A percentile compares a stretch with the other conserved stretches of the same genome.
Conservation (phyloP, 495 filamentous ascomycete species). For the Talaromyces proteolyticus region DNA sequence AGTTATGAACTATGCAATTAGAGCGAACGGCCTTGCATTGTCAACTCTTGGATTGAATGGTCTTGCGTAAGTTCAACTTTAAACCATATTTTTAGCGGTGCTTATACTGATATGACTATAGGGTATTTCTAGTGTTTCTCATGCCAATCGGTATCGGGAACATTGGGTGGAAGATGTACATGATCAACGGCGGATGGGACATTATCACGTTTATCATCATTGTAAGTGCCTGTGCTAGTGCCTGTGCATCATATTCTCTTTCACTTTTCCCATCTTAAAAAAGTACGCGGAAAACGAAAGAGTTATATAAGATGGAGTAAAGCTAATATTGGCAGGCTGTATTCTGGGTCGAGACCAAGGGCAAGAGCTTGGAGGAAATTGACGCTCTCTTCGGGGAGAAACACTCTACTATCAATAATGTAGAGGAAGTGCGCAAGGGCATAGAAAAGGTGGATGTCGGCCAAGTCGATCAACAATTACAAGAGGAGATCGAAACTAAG, state of each 20-base stretch:
- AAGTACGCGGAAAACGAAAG: neutral
- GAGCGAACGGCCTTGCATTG: conserved; percentile 13
- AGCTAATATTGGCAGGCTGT: conserved; percentile 7
- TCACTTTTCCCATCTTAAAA: too few relatives aligned
- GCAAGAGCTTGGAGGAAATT: conserved; percentile 51
- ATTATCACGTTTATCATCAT: conserved; percentile 13
- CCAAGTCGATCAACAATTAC: conserved; percentile 8
- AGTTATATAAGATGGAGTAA: neutral
- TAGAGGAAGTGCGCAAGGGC: conserved; percentile 29
- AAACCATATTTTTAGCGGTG: neutral
- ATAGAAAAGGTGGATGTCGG: conserved; percentile 13
- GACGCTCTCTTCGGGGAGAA: conserved; percentile 34
- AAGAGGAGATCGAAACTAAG: neutral
- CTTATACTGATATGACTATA: conserved; percentile 8
- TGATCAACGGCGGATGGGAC: conserved; percentile 18
- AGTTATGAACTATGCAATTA: conserved; percentile 28
- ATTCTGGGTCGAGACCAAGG: conserved; percentile 45
- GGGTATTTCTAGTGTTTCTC: conserved; percentile 37
- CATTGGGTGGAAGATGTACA: conserved; percentile 22
- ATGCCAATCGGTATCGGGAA: conserved; percentile 37
- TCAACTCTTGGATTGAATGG: conserved; percentile 27
- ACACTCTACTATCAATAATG: conserved; percentile 31
- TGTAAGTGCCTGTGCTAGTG: conserved; percentile 3
- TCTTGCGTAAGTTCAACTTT: conserved; percentile 27
- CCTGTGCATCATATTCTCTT: neutral